These are phyloP conservation scores for Phytophthora sansomeana DNA, from an alignment of 352 stramenopile genomes.

Conservation along the genomic window DNA sequence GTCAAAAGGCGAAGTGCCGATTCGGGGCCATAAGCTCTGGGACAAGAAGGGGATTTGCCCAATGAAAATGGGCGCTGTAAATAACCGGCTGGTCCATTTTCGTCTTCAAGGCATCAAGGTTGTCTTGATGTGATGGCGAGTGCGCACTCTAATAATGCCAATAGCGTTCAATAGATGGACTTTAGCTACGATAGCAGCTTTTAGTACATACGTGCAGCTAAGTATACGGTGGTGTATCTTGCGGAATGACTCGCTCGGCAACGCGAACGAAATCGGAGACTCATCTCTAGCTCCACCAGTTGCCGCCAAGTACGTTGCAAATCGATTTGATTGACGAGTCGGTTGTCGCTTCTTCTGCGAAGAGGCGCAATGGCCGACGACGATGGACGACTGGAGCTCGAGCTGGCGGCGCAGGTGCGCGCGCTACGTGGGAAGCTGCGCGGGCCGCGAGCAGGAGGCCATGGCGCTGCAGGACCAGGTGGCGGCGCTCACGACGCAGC, in stretches of 20 bases:
- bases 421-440: conserved; percentile 41
- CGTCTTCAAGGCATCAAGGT: background rate
- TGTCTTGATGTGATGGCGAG: background rate
- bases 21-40: too few species aligned
- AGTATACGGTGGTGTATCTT: too few species aligned
- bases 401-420: conserved; percentile 46
- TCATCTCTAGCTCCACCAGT: too few species aligned
- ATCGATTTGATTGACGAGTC: background rate
- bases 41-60: conserved; percentile 18
- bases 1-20: conserved; percentile 23
- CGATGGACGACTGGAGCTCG: conserved; percentile 39
- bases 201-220: too few species aligned
- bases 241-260: too few species aligned
- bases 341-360: conserved; percentile 4
- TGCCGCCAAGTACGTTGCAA: too few species aligned
- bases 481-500: conserved; percentile 43
- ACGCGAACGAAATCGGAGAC: too few species aligned
- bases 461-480: conserved; percentile 48
- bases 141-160: too few species aligned
- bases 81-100: background rate
- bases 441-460: conserved; percentile 46
- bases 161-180: too few species aligned
- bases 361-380: conserved; percentile 36
- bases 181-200: too few species aligned
- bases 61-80: background rate